Conservation (phyloP, 176 grass and related monocot genomes). For the Areca catechu region DNA sequence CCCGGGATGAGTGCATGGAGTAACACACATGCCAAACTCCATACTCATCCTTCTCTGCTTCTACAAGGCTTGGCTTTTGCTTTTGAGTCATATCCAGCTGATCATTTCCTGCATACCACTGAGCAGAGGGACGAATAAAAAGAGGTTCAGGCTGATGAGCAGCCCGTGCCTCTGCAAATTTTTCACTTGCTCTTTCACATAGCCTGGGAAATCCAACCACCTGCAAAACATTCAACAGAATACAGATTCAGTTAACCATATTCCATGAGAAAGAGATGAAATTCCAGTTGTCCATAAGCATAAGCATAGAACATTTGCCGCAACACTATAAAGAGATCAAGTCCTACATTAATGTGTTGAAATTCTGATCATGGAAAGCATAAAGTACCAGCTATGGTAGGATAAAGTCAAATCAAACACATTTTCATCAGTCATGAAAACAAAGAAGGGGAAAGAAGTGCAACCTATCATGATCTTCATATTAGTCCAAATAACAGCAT, state of each 20-base stretch:
- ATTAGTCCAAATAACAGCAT: no score
- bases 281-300: neutral
- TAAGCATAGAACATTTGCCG: no score
- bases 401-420: no score
- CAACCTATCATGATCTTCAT: no score
- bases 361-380: no score
- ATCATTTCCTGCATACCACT: slow-evolving; percentile 62
- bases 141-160: slow-evolving; percentile 56
- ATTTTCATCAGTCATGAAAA: no score
- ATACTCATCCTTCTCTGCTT: slow-evolving; percentile 60
- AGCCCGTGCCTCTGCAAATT: slow-evolving; percentile 36
- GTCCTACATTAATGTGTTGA: no score
- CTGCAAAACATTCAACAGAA: slow-evolving; percentile 13
- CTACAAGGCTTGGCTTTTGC: slow-evolving; percentile 40
- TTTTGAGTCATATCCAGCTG: slow-evolving; percentile 1
- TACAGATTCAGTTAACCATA: no score
- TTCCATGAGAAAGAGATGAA: neutral
- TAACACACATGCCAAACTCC: slow-evolving; percentile 82
- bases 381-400: no score
- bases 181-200: slow-evolving; percentile 44
- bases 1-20: slow-evolving; percentile 82
- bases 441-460: no score
- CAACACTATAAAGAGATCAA: no score
- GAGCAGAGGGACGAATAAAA: slow-evolving; percentile 72
- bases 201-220: slow-evolving; percentile 49